Percentiles rank a stretch among this genome's conserved stretches.
Conservation (phyloP, 306 rosid genomes). For the Nissolia schottii region DNA sequence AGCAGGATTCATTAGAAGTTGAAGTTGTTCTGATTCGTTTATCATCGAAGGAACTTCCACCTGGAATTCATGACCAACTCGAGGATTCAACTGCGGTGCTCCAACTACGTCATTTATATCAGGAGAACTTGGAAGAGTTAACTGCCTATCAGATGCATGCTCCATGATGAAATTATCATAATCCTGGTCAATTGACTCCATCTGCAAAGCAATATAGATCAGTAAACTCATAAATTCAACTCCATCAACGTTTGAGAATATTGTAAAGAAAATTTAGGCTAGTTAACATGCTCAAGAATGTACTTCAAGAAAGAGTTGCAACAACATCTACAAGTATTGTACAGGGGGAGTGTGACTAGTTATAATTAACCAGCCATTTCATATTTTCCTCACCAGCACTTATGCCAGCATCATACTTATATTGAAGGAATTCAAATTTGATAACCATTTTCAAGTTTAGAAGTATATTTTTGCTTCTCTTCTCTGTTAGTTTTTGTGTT, state of each 20-base stretch:
- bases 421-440: neutral
- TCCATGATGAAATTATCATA: constrained; percentile 33
- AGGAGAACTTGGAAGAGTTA: constrained; percentile 43
- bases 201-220: constrained; percentile 36
- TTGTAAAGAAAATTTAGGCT: neutral
- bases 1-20: constrained; percentile 36
- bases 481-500: neutral
- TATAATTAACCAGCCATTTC: neutral
- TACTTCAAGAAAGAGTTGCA: neutral
- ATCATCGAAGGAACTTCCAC: constrained; percentile 52
- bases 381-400: neutral
- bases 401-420: neutral
- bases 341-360: neutral
- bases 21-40: constrained; percentile 35
- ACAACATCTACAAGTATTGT: neutral
- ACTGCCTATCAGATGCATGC: constrained; percentile 28
- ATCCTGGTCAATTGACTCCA: constrained; percentile 36
- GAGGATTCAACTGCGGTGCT: constrained; percentile 43
- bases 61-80: constrained; percentile 64
- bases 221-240: neutral
- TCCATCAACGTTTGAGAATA: neutral
- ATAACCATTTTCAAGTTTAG: neutral
- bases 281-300: constrained; percentile 9
- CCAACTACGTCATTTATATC: constrained; percentile 34
- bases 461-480: neutral